Evolutionary conservation across 129 eudicot genomes (phyloP).

Genomic region (Heracleum sosnowskyi): DNA sequence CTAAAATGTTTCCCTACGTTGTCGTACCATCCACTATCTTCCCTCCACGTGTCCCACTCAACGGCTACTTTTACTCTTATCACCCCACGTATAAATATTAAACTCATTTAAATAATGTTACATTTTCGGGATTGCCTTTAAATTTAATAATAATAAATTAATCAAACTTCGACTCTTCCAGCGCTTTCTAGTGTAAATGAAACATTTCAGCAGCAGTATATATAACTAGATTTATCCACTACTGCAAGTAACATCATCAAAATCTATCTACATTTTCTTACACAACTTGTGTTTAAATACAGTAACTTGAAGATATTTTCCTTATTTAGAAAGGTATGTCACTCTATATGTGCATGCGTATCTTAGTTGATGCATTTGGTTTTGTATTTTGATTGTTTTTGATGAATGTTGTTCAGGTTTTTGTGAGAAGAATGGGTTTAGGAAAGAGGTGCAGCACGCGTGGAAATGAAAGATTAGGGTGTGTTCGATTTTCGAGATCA

Average conservation of each 20-base stretch:
- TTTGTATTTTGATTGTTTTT: conserved; percentile 8
- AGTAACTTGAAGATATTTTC: too few species aligned
- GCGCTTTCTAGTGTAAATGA: conserved; percentile 15
- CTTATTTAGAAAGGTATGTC: conserved; percentile 14
- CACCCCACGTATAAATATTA: not conserved
- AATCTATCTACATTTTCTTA: not conserved
- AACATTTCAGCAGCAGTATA: not conserved
- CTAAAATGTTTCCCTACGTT: not conserved
- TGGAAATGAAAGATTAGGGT: conserved; percentile 31
- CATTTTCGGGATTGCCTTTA: not conserved
- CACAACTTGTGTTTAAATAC: not conserved
- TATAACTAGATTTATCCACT: not conserved
- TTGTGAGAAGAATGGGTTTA: conserved; percentile 27
- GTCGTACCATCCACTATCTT: not conserved
- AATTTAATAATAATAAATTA: not conserved
- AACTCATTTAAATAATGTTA: not conserved
- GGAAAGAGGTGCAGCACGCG: conserved; percentile 26
- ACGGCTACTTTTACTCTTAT: not conserved
- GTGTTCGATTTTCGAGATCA: conserved; percentile 46
- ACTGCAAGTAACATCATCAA: not conserved
- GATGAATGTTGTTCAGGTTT: conserved; percentile 19
- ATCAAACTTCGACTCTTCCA: conserved; percentile 26
- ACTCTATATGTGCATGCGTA: not conserved
- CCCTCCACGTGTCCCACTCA: conserved; percentile 3
- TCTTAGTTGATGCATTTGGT: not conserved